Evolutionary conservation across 208 protist species (phyloP), one percentile per base, ranked within the genome.

Genomic region (Lotmaria passim): DNA sequence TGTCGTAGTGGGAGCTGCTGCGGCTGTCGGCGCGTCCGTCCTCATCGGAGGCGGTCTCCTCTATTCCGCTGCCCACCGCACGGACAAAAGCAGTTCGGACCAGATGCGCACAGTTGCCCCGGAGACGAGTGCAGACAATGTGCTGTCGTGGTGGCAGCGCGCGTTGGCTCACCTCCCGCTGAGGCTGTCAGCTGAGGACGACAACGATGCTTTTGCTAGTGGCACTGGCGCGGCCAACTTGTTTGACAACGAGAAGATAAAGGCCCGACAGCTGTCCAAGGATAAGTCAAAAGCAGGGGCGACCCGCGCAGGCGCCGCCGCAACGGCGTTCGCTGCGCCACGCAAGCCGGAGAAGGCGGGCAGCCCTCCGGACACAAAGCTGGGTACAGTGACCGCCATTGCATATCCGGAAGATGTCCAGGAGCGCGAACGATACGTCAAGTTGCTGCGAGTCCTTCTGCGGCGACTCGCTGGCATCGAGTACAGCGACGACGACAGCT

Each of bases 151-250:
- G 71, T 77, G 62, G 71, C 38, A 30, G 48, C 41, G 62, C 7
- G 31, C 44, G 33, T 34, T 34, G 24, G n/a, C 26, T 21, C 19
- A 7, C 11, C 63, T 69, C n/a, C 46, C 24, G 10, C 28, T 65
- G 17, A 11, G 44, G 55, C 26, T 6, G 12, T 19, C 17, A 46
- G 57, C 26, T n/a, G 73, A 73, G 21, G 78, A 79, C 24, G 82
- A 89, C 38, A 78, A 85, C 21, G 78, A 85, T 26, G 60, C 80
- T 33, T 92, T 92, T 53, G 73, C 74, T 38, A 76, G 55, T 11
- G 58, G 76, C 47, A 70, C 52, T 21, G 81, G 72, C 21, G 75
- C 79, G 4, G 76, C 69, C 21, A 72, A 81, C 7, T 72, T 87
- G 44, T 80, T 80, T 21, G 56, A 78, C 14, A 62, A 67, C 23